Conservation (phyloP, 768 basidiomycete genomes). For the Pleurotus tuoliensis region DNA sequence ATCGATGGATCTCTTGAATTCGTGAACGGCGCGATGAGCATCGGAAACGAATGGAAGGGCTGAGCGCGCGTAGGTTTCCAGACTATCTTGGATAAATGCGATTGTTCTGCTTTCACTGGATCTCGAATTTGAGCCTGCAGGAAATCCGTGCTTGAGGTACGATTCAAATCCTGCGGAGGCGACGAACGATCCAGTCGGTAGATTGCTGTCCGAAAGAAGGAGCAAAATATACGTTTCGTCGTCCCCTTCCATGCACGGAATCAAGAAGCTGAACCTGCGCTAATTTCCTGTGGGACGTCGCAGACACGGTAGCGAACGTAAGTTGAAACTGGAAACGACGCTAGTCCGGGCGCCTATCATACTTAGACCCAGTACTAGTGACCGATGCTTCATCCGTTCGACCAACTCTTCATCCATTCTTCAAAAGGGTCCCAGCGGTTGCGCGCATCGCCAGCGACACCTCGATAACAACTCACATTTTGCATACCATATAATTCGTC, state of each 20-base stretch:
- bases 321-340: no score
- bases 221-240: slow-evolving; percentile 70
- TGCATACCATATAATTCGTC: background rate
- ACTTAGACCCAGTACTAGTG: background rate
- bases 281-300: no score
- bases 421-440: background rate
- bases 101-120: slow-evolving; percentile 27
- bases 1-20: slow-evolving; percentile 13
- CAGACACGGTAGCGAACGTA: no score
- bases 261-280: background rate
- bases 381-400: background rate
- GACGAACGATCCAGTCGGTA: slow-evolving; percentile 96
- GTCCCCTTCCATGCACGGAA: slow-evolving; percentile 19
- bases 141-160: slow-evolving; percentile 81
- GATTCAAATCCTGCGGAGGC: slow-evolving; percentile 93
- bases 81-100: slow-evolving; percentile 65
- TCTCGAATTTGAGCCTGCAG: slow-evolving; percentile 22
- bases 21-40: slow-evolving; percentile 46
- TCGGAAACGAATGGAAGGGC: slow-evolving; percentile 80
- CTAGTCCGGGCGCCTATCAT: background rate
- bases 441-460: slow-evolving; percentile 14
- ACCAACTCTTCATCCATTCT: slow-evolving; percentile 5
- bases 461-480: background rate
- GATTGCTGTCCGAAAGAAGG: slow-evolving; percentile 85
- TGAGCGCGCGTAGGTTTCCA: slow-evolving; percentile 73